These are phyloP conservation scores for Trametes sp. DNA, from an alignment of 1,284 basidiomycete genomes.

Conservation along the genomic window DNA sequence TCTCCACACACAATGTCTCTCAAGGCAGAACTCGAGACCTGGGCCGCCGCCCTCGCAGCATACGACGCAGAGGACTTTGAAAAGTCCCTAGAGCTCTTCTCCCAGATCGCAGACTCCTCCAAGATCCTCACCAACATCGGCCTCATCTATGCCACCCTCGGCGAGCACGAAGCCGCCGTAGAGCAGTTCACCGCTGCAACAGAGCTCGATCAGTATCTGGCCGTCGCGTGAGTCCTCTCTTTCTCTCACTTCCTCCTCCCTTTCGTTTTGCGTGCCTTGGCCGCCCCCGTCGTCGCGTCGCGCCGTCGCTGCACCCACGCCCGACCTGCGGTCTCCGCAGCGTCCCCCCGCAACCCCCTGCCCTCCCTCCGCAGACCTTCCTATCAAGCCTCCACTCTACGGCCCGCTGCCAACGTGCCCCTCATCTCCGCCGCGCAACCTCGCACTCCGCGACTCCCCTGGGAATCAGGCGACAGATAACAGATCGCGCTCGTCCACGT, in stretches of 20 bases:
- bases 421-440: not conserved
- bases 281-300: not conserved
- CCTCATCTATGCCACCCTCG: constrained; percentile 88
- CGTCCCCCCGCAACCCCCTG: not conserved
- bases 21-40: constrained; percentile 87
- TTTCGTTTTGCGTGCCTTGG: constrained; percentile 11
- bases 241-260: constrained; percentile 11
- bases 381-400: not conserved
- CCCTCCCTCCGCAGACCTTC: not conserved
- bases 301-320: constrained; percentile 15
- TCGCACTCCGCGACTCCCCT: not conserved
- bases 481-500: constrained; percentile 1
- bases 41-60: constrained; percentile 84
- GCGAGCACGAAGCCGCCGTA: constrained; percentile 85
- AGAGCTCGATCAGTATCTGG: constrained; percentile 81
- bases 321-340: not conserved
- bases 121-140: constrained; percentile 93
- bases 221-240: constrained; percentile 75
- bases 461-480: constrained; percentile 2
- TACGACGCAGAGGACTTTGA: constrained; percentile 87
- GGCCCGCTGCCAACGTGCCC: constrained; percentile 8
- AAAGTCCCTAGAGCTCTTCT: constrained; percentile 75
- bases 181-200: constrained; percentile 81
- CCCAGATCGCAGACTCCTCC: constrained; percentile 85
- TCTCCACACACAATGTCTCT: constrained; percentile 61